phyloP scores from a whole-genome alignment of 1,284 basidiomycete species.

The Ustilago hordei region DNA sequence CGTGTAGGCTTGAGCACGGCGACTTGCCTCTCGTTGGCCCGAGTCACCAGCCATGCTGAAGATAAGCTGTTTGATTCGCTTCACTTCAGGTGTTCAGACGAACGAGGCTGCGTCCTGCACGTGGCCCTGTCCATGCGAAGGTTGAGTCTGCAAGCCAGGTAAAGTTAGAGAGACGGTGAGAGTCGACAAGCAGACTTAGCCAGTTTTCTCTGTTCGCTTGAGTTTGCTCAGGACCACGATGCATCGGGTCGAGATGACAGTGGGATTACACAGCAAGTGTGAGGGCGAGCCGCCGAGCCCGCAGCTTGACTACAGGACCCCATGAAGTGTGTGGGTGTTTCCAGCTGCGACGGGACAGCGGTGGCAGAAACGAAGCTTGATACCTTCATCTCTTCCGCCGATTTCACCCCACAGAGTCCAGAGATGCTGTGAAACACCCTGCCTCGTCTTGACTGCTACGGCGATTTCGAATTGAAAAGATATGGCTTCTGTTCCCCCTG shows the following conservation, averaged over 20 bases:
- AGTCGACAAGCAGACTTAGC: too few species aligned
- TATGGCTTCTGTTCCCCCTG: background rate
- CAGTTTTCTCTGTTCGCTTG: too few species aligned
- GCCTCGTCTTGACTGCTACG: background rate
- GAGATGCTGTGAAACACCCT: background rate
- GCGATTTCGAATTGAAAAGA: background rate
- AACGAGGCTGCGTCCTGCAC: background rate
- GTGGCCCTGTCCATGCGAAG: too few species aligned
- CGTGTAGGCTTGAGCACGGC: background rate
- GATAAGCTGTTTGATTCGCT: background rate
- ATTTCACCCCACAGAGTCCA: background rate
- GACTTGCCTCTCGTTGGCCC: background rate
- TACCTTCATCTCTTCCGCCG: background rate
- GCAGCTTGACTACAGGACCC: background rate
- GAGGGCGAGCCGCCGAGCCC: background rate
- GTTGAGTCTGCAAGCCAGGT: too few species aligned
- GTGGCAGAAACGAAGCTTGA: slow-evolving; percentile 2
- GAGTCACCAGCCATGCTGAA: background rate
- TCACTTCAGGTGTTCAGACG: background rate
- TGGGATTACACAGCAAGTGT: too few species aligned
- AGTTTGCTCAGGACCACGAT: too few species aligned
- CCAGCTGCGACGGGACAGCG: background rate
- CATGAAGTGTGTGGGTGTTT: background rate
- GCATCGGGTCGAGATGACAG: too few species aligned
- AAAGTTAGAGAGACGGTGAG: too few species aligned